Evolutionary conservation across 768 basidiomycete species (phyloP), one percentile per base, ranked within the genome.

Genomic region (Pisolithus sp.): DNA sequence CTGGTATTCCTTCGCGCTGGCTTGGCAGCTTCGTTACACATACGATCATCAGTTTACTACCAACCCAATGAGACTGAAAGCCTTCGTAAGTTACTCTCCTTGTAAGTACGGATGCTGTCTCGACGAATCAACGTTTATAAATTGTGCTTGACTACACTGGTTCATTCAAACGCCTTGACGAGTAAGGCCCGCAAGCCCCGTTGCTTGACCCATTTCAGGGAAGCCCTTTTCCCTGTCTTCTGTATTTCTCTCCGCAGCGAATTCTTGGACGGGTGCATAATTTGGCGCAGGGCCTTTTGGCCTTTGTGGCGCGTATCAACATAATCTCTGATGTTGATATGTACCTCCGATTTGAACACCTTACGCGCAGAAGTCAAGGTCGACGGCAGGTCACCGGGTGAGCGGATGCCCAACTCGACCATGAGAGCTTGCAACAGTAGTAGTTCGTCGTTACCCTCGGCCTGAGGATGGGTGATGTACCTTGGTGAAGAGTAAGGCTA

Each of bases 241-340:
- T 65, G 68, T 45, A 88, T 76, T 54, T 81, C 78, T 61, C 76
- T 81, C 50, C 85, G 77, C 48, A 90, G 74, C 0, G 85, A 79
- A 17, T 50, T 76, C 56, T 76, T 76, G 66, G 69, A 85, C 5
- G 83, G 79, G 55, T 83, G 79, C 76, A 90, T 73, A 51, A 82
- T 76, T 39, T 70, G 58, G 50, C 72, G 81, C 31, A 90, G 71
- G 23, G 82, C 85, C 5, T 72, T 74, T 28, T 78, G 80, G 1
- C 86, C 86, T 60, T 82, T 75, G 49, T 70, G 72, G 37, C 89
- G 83, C 30, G 77, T 77, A 17, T 78, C 78, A 52, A 89, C 72
- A 64, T 90, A 90, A 53, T 89, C 86, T 46, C 75, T 75, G 52
- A 91, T 78, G 59, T 87, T 88, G 28, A 90, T 59, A 61, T 89